Evolutionary conservation across 2,329 filamentous ascomycete species (phyloP), one percentile per base, ranked within the genome.

Genomic region (Neoscytalidium dimidiatum): DNA sequence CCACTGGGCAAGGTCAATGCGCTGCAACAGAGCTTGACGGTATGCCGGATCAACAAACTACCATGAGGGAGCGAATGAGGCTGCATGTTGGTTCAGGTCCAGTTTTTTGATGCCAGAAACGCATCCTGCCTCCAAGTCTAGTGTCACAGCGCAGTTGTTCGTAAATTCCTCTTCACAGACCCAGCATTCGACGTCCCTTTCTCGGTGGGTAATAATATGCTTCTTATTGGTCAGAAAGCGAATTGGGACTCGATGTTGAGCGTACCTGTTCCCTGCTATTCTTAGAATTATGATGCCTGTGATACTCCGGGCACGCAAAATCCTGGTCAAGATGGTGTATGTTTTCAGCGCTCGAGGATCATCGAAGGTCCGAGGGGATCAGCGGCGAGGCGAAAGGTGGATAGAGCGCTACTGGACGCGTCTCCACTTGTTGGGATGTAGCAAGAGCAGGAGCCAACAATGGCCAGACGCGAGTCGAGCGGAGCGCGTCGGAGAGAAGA

Each of bases 21-120:
- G 7, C 13, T 35, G 44, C 21, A 48, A 41, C 33, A 70, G 29
- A 5, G 67, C 70, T 19, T 68, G 44, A 19, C 64, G 66, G 52
- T 70, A 69, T n/a, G 68, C 65, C 52, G 67, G 61, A 52, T 69
- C 67, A 33, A 71, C 38, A 48, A 64, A 72, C 41, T 66, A 46
- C 41, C 65, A 61, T 62, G 67, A 71, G 14, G 71, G 66, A 49
- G 64, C 68, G 41, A 69, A 71, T 19, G 63, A 53, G 14, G 70
- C 68, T 23, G 70, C 68, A 19, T 65, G 62, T 43, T 67, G 33
- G 48, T 71, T 69, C 13, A 72, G 41, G 57, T 68, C 64, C 33
- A 66, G 17, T 13, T 38, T 23, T 48, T 69, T 51, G 44, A 69
- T 66, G 9, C 64, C 66, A 8, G 71, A 71, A 14, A 21, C 7